Evolutionary conservation across 1,139 yeast species (phyloP).

Genomic region (Hyphopichia burtonii): DNA sequence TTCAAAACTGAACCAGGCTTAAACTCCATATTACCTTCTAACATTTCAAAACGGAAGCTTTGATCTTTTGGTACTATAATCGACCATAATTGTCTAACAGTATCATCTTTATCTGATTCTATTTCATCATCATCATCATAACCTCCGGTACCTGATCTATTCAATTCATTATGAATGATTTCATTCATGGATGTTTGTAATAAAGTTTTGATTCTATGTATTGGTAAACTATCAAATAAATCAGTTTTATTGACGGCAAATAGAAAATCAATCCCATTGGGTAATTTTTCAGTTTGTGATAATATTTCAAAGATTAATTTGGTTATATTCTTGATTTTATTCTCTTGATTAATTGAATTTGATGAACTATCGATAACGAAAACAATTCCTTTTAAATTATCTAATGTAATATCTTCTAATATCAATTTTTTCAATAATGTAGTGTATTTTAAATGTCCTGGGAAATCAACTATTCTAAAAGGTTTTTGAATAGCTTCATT

Average conservation of each 20-base stretch:
- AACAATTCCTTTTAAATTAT: constrained; percentile 59
- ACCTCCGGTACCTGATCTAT: constrained; percentile 37
- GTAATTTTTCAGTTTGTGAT: constrained; percentile 55
- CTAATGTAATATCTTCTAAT: constrained; percentile 43
- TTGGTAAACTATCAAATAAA: constrained; percentile 77
- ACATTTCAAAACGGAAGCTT: constrained; percentile 55
- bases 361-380: constrained; percentile 68
- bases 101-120: constrained; percentile 6
- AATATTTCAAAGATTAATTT: constrained; percentile 56
- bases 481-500: constrained; percentile 28
- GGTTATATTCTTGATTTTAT: constrained; percentile 47
- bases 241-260: constrained; percentile 84
- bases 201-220: constrained; percentile 52
- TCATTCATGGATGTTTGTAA: constrained; percentile 66
- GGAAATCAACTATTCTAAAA: constrained; percentile 68
- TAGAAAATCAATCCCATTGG: constrained; percentile 67
- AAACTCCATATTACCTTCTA: constrained; percentile 75
- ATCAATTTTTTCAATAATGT: constrained; percentile 45
- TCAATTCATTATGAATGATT: constrained; percentile 47
- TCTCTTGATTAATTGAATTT: constrained; percentile 29
- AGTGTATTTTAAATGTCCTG: constrained; percentile 79
- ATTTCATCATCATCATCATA: constrained; percentile 25
- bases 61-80: constrained; percentile 41
- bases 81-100: constrained; percentile 42
- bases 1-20: constrained; percentile 68